Evolutionary conservation across 2,329 filamentous ascomycete species (phyloP).

Genomic region (Paramyrothecium roridum): DNA sequence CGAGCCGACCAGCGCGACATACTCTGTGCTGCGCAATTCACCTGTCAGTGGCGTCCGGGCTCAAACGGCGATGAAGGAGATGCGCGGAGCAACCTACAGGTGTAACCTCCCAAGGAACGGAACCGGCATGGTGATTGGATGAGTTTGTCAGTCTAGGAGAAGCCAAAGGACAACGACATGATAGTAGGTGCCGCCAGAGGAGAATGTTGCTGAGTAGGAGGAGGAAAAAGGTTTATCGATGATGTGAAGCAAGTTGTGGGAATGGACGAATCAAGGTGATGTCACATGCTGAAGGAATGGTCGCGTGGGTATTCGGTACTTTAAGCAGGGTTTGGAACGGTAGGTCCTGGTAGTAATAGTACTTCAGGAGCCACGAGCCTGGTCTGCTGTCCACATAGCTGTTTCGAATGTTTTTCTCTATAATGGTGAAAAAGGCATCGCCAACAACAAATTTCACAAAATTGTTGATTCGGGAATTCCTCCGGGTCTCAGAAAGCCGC

Average conservation of each 20-base stretch:
- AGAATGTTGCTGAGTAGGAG: neutral
- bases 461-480: no score
- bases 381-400: no score
- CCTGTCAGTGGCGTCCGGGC: conserved; percentile 4
- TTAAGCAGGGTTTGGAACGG: neutral
- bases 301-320: neutral
- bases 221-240: neutral
- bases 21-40: conserved; percentile 63
- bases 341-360: neutral
- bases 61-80: conserved; percentile 2
- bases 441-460: no score
- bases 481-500: no score
- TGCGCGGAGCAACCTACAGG: conserved; percentile 35
- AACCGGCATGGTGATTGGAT: conserved; percentile 39
- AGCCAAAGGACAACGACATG: neutral
- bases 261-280: conserved; percentile 12
- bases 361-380: neutral
- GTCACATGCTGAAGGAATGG: conserved; percentile 20
- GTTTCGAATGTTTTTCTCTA: no score
- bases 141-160: neutral
- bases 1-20: conserved; percentile 80
- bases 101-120: conserved; percentile 52
- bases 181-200: neutral
- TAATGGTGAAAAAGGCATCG: no score
- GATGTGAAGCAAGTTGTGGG: neutral